These are phyloP conservation scores for Zalaria sp. DNA, from an alignment of 2,329 filamentous ascomycete species.

Conservation along the genomic window DNA sequence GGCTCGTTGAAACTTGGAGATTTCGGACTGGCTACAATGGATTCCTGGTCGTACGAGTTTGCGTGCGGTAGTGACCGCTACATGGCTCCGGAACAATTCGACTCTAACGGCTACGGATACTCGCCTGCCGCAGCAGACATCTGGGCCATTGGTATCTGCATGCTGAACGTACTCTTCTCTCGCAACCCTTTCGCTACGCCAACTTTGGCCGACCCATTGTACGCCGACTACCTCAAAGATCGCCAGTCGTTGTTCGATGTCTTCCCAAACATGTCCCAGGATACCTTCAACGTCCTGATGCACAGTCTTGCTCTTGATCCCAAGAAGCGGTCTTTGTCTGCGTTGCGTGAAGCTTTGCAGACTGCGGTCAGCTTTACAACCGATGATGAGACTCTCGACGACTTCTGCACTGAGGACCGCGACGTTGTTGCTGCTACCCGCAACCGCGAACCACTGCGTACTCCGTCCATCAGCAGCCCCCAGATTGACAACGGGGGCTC, in stretches of 20 bases:
- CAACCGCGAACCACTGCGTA: conserved; percentile 89
- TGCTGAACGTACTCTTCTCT: conserved; percentile 92
- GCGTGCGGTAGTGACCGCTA: conserved; percentile 96
- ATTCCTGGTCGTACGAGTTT: conserved; percentile 80
- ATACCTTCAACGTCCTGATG: conserved; percentile 87
- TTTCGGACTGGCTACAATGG: conserved; percentile 82
- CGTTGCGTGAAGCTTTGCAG: conserved; percentile 62
- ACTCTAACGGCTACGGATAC: conserved; percentile 71
- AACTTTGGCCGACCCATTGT: conserved; percentile 79
- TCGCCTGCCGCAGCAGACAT: conserved; percentile 87
- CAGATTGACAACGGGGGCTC: conserved; percentile 60
- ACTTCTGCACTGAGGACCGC: conserved; percentile 72
- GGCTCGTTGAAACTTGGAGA: conserved; percentile 94
- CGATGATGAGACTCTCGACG: conserved; percentile 78
- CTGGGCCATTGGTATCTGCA: conserved; percentile 93
- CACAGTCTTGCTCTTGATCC: conserved; percentile 88
- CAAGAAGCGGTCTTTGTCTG: conserved; percentile 67
- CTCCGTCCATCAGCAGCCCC: conserved; percentile 84
- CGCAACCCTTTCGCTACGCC: conserved; percentile 91
- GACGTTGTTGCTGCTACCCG: conserved; percentile 64
- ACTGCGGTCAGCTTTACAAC: conserved; percentile 85
- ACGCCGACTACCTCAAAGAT: conserved; percentile 84
- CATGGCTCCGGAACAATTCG: conserved; percentile 98
- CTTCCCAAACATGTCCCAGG: conserved; percentile 96
- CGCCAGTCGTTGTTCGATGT: conserved; percentile 95